Evolutionary conservation across 306 rosid genomes (phyloP).

Genomic region (Gastrolobium bilobum): DNA sequence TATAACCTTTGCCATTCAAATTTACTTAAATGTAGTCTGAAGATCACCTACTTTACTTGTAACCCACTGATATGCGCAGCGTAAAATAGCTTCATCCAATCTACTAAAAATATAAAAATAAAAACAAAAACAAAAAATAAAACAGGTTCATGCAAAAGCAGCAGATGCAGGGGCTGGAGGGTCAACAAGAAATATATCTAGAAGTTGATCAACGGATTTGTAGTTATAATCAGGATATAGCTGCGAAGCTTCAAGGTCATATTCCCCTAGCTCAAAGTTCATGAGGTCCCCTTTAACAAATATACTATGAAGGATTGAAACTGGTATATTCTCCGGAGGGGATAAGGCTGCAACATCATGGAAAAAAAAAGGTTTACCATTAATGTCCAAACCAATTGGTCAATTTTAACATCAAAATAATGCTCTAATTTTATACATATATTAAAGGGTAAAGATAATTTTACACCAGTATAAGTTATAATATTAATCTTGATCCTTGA

Average conservation of each 20-base stretch:
- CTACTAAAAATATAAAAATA: too few relatives aligned
- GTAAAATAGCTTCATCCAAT: neutral
- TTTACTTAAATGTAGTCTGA: too few relatives aligned
- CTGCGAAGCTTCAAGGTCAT: slow-evolving; percentile 52
- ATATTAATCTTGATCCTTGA: too few relatives aligned
- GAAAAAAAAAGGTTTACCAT: neutral
- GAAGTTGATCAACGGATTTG: slow-evolving; percentile 53
- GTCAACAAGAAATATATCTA: slow-evolving; percentile 54
- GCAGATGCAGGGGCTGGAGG: slow-evolving; percentile 51
- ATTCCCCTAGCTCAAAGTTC: slow-evolving; percentile 48
- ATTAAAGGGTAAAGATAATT: too few relatives aligned
- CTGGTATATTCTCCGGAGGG: slow-evolving; percentile 49
- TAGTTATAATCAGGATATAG: slow-evolving; percentile 50
- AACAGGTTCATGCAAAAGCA: slow-evolving; percentile 46
- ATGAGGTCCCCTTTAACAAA: slow-evolving; percentile 52
- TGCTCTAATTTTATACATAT: neutral
- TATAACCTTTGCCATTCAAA: too few relatives aligned
- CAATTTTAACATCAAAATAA: neutral
- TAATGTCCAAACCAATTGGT: neutral
- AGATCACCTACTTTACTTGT: neutral
- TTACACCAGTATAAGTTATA: too few relatives aligned
- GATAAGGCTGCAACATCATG: slow-evolving; percentile 50
- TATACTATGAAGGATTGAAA: slow-evolving; percentile 51
- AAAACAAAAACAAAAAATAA: too few relatives aligned
- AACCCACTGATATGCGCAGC: neutral